Evolutionary conservation across 2,329 filamentous ascomycete species (phyloP), one percentile per base, ranked within the genome.

Genomic region (Triangularia setosa): DNA sequence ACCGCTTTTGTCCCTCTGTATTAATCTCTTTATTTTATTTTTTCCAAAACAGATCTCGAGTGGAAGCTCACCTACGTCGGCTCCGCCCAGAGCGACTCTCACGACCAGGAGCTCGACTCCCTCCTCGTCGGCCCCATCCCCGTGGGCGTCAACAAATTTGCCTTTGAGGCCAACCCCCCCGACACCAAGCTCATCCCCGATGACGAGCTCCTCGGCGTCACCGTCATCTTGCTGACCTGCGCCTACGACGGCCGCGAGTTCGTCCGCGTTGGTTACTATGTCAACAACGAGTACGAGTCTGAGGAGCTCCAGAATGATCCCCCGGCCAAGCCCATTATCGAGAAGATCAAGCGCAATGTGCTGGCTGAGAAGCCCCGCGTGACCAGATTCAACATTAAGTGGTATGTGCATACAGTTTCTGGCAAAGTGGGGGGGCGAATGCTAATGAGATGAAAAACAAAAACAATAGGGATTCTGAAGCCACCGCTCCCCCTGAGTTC

Each of bases 21-120:
- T 33, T 33, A 12, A 8, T 65, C 68, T n/a, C 14, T 14, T n/a
- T 40, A 23, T 55, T 25, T 55, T 27, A 18, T 25, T 27, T 11
- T 63, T 18, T 52, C 33, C 14, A 60, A 44, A 40, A 33, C 73
- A 96, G 95, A 99, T 80, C 88, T 99, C 67, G 95, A 99, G 80
- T 99, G 95, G 95, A 99, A 99, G 80, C 84, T 99, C 73, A 99
- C 93, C 77, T 99, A 99, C 73, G 95, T 99, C 75, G 96, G 95
- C 74, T 99, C 95, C 72, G 95, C 96, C 69, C 98, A 94, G 64
- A 97, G 92, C 91, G 93, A 95, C 75, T 93, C 98, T 78, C 93
- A 98, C 76, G 95, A 99, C 76, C 95, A 99, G 80, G 95, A 98
- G 79, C 93, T 99, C 72, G 95, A 99, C 79, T 93, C 92, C 23